Conservation (phyloP, 257 asterid species). For the Avicennia marina region DNA sequence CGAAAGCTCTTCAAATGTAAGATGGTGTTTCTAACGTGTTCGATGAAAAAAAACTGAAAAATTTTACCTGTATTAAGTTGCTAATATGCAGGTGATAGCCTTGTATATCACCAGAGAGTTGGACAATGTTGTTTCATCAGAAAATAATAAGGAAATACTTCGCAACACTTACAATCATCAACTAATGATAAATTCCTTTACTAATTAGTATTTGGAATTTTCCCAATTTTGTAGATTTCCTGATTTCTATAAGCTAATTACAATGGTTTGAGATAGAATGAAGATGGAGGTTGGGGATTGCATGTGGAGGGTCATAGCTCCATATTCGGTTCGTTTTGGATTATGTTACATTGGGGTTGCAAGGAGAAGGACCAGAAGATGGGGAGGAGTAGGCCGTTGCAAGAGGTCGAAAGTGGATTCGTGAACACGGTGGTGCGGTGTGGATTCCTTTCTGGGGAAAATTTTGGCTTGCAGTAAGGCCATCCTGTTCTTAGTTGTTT, state of each 20-base stretch:
- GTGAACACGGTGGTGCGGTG: conserved; percentile 35
- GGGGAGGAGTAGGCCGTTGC: conserved; percentile 24
- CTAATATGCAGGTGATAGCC: background rate
- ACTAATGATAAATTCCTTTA: background rate
- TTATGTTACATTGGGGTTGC: conserved; percentile 33
- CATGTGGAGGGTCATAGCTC: conserved; percentile 52
- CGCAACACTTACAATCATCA: background rate
- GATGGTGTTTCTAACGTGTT: background rate
- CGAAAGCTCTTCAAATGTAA: background rate
- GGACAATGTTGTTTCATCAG: background rate
- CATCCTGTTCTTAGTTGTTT: too few relatives aligned
- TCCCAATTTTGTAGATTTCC: background rate
- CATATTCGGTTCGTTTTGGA: conserved; percentile 38
- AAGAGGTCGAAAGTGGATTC: conserved; percentile 40
- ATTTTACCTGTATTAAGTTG: background rate
- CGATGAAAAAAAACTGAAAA: background rate
- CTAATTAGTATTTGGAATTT: background rate
- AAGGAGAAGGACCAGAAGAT: conserved; percentile 34
- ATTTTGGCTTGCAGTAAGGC: conserved; percentile 39
- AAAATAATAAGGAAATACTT: background rate
- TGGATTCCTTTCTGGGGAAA: conserved; percentile 52
- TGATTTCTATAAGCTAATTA: too few relatives aligned
- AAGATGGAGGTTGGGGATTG: conserved; percentile 56
- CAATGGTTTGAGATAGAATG: conserved; percentile 18
- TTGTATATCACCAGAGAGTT: background rate